These are phyloP conservation scores for Leccinum cinnamomeum DNA, from an alignment of 1,284 basidiomycete species.

Conservation along the genomic window DNA sequence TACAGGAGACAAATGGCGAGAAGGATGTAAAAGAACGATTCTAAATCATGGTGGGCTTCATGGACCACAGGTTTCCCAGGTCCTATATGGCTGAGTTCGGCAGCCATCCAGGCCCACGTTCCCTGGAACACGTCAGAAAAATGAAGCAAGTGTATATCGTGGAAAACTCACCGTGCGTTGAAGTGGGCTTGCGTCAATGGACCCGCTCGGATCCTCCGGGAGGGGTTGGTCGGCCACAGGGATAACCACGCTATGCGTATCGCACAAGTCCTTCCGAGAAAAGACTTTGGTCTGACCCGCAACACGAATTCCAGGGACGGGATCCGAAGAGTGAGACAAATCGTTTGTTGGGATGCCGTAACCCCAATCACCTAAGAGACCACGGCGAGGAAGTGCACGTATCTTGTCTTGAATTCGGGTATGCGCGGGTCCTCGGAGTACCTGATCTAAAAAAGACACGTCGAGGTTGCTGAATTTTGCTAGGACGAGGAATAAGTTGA, in stretches of 20 bases:
- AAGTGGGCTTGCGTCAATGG: neutral
- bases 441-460: neutral
- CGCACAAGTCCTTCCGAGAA: neutral
- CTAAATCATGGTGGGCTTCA: slow-evolving; percentile 2
- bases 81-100: slow-evolving; percentile 6
- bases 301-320: neutral
- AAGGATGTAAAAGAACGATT: slow-evolving; percentile 15
- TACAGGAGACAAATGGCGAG: slow-evolving; percentile 10
- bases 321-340: no score
- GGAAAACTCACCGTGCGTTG: neutral
- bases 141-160: neutral
- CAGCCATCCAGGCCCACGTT: slow-evolving; percentile 16
- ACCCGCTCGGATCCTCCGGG: neutral
- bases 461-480: neutral
- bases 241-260: neutral
- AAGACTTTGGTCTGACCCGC: neutral
- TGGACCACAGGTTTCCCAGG: neutral
- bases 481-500: slow-evolving; percentile 8
- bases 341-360: neutral
- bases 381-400: neutral
- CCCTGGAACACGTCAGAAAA: neutral
- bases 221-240: slow-evolving; percentile 1
- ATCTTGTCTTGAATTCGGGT: neutral
- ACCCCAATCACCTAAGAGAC: slow-evolving; percentile 8
- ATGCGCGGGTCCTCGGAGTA: neutral